Base-by-base conservation (phyloP, 306 rosid genomes). In the Glycyrrhiza uralensis region DNA sequence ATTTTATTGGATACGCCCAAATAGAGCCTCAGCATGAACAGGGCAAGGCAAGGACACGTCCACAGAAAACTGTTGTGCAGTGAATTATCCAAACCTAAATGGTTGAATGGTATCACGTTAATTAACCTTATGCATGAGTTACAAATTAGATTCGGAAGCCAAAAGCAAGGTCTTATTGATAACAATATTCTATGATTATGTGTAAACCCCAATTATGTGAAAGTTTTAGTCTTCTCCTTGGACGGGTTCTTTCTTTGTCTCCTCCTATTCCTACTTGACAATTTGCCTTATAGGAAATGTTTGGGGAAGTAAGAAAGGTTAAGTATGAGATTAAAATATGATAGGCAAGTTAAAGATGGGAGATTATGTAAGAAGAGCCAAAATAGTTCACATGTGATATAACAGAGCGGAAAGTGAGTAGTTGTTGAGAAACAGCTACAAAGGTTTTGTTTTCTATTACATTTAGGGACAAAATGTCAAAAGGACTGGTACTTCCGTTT, bases 351-450 rank as follows among this genome's bases (percentile, higher is more conserved):
- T 67, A 66, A 47, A 60, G 57, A 51, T 13, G 8, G 5, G 20
- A 39, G 8, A 74, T 80, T 10, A 42, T 66, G 61, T 8, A 77
- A 67, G 71, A 70, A 8, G 56, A 44, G 52, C 18, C 64, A 44
- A 63, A 79, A 60, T 33, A 65, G 78, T 72, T 76, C 60, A 81
- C 84, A 80, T 76, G 88, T 74, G 92, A 79, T 36, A 65, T 55
- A 82, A 73, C 58, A 81, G 70, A 69, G 69, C 0, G 44, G 49
- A 74, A 83, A 81, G 73, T 47, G 77, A 63, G 75, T 35, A 83
- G 87, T 85, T 11, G 90, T 85, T 85, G 87, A 81, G 85, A 45
- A 75, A 73, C 82, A 79, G 80, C 80, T 81, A 83, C 35, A 15
- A 51, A 44, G 23, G 23, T 11, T 63, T 59, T 63, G 55, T 76